Evolutionary conservation across 371 early-diverging fungal genomes (phyloP).

Genomic region (Catenaria anguillulae): DNA sequence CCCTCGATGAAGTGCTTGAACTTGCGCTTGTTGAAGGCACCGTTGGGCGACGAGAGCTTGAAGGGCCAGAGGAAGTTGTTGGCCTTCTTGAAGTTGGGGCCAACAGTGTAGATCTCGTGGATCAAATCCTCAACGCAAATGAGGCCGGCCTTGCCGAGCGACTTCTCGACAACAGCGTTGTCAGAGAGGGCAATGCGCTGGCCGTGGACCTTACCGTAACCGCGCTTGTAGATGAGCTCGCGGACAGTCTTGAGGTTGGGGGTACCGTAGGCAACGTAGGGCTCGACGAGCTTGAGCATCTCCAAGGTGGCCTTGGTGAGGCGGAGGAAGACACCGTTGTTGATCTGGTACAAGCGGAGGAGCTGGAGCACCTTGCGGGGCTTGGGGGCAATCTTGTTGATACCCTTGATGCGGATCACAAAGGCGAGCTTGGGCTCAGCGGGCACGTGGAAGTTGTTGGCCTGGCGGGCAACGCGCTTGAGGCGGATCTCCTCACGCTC

Average conservation of each 20-base stretch:
- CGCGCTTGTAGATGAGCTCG: slow-evolving; percentile 99
- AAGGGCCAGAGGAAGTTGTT: slow-evolving; percentile 99
- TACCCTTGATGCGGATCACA: slow-evolving; percentile 77
- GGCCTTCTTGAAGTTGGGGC: slow-evolving; percentile 93
- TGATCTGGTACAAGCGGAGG: slow-evolving; percentile 97
- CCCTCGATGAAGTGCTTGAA: slow-evolving; percentile 93
- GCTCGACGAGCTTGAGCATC: slow-evolving; percentile 96
- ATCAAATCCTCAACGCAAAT: slow-evolving; percentile 98
- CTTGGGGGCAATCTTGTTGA: slow-evolving; percentile 98
- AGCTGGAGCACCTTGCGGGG: slow-evolving; percentile 98
- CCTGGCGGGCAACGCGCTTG: slow-evolving; percentile 78
- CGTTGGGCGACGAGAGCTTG: slow-evolving; percentile 95
- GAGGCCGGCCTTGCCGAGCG: slow-evolving; percentile 91
- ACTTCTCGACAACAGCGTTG: slow-evolving; percentile 88
- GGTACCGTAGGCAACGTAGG: slow-evolving; percentile 85
- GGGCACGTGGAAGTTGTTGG: slow-evolving; percentile 87
- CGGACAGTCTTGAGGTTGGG: slow-evolving; percentile 98
- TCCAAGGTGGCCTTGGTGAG: slow-evolving; percentile 97
- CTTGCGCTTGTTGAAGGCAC: slow-evolving; percentile 94
- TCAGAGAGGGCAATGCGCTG: slow-evolving; percentile 93
- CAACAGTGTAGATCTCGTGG: slow-evolving; percentile 97
- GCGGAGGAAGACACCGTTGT: slow-evolving; percentile 96
- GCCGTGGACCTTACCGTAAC: slow-evolving; percentile 93
- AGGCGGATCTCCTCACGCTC: slow-evolving; percentile 81
- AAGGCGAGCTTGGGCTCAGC: slow-evolving; percentile 96